A percentile compares a stretch with the other conserved stretches of the same genome.
Evolutionary conservation across 2,329 filamentous ascomycete genomes (phyloP).

Genomic region (Geosmithia putterillii): DNA sequence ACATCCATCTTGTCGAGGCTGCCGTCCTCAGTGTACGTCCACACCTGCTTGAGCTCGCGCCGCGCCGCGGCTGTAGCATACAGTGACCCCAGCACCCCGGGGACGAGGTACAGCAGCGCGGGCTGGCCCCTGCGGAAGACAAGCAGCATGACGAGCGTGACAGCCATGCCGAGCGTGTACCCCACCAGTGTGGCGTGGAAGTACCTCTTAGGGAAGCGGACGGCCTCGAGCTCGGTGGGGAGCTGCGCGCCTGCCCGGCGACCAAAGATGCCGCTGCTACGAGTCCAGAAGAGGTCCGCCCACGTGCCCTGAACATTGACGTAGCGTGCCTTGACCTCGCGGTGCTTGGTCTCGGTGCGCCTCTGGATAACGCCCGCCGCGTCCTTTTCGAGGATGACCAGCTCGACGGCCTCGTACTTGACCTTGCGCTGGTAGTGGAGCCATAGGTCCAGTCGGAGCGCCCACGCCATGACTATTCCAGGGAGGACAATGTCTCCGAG

Average conservation of each 20-base stretch:
- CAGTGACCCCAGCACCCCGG: conserved; percentile 62
- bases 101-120: conserved; percentile 84
- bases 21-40: conserved; percentile 68
- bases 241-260: conserved; percentile 8
- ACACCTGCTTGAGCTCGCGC: conserved; percentile 66
- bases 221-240: conserved; percentile 21
- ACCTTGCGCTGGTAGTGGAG: conserved; percentile 64
- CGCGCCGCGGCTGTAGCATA: conserved; percentile 62
- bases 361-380: conserved; percentile 17
- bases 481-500: conserved; percentile 91
- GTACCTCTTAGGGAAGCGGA: conserved; percentile 68
- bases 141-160: conserved; percentile 65
- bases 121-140: conserved; percentile 75
- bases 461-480: conserved; percentile 79
- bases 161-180: conserved; percentile 66
- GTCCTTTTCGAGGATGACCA: conserved; percentile 20
- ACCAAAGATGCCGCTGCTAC: conserved; percentile 10
- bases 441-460: conserved; percentile 84
- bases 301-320: conserved; percentile 57
- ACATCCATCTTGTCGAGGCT: conserved; percentile 41
- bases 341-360: conserved; percentile 25
- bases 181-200: conserved; percentile 68
- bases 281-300: conserved; percentile 75
- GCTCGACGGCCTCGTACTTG: conserved; percentile 25
- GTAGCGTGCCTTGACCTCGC: conserved; percentile 38